Percentiles rank a stretch among this genome's conserved stretches.
Evolutionary conservation across 2,329 filamentous ascomycete genomes (phyloP).

Genomic region (Aspergillus sojae): DNA sequence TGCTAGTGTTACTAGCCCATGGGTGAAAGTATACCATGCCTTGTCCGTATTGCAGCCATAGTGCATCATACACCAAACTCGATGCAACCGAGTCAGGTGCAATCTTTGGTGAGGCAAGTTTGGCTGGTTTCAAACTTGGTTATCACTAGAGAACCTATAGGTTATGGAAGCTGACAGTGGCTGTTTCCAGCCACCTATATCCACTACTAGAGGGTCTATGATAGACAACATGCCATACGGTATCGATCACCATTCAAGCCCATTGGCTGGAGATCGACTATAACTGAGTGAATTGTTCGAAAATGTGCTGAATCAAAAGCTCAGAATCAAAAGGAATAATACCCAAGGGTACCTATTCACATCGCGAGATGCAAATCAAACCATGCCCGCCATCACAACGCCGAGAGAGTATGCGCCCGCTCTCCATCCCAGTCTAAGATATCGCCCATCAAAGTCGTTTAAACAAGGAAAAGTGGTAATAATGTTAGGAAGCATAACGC

Average conservation of each 20-base stretch:
- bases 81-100: background rate
- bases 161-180: background rate
- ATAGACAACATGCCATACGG: background rate
- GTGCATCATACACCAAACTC: background rate
- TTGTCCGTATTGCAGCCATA: background rate
- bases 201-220: background rate
- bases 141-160: background rate
- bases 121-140: background rate
- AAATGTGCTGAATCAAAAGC: background rate
- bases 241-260: background rate
- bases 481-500: constrained; percentile 2
- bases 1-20: background rate
- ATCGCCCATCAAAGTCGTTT: constrained; percentile 31
- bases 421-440: constrained; percentile 30
- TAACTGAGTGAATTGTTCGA: constrained; percentile 7
- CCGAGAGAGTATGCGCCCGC: constrained; percentile 29
- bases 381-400: constrained; percentile 27
- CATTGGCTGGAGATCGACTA: background rate
- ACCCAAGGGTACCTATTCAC: constrained; percentile 20
- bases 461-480: constrained; percentile 17
- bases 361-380: constrained; percentile 26
- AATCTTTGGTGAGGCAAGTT: background rate
- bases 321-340: constrained; percentile 11
- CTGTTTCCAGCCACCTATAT: background rate
- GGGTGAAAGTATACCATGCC: background rate